phyloP scores from a whole-genome alignment of 192 early-diverging fungal genomes.

The Chytriomyces sp. region DNA sequence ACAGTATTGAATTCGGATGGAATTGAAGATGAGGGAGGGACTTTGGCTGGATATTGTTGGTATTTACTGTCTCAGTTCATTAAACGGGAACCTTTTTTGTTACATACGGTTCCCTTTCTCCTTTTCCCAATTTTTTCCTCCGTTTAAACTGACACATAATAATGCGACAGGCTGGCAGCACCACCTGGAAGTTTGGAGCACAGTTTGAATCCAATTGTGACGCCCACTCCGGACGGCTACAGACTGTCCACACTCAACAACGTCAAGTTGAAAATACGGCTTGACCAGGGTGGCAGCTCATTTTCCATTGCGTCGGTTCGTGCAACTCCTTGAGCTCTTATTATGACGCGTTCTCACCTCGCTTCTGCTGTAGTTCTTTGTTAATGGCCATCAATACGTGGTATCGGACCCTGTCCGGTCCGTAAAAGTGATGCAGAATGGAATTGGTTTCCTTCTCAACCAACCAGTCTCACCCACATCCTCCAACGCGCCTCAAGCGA shows the following conservation, averaged over 20 bases:
- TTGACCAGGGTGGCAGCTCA: neutral
- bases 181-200: neutral
- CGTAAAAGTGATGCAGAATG: neutral
- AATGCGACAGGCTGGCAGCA: neutral
- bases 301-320: constrained; percentile 2
- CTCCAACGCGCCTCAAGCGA: too few species aligned
- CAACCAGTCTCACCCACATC: neutral
- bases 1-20: too few species aligned
- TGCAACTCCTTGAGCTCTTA: neutral
- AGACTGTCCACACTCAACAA: constrained; percentile 17
- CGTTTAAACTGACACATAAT: neutral
- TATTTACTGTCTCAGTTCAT: too few species aligned
- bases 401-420: neutral
- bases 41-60: too few species aligned
- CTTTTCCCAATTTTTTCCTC: neutral
- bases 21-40: too few species aligned
- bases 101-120: too few species aligned
- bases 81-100: too few species aligned
- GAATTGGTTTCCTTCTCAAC: neutral
- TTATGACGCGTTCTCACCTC: neutral
- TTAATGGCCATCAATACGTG: neutral
- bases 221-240: constrained; percentile 3
- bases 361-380: neutral
- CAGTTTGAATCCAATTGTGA: neutral
- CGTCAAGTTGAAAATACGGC: neutral